These are phyloP conservation scores for Posidonia oceanica DNA, from an alignment of 116 monocot genomes.

Conservation along the genomic window DNA sequence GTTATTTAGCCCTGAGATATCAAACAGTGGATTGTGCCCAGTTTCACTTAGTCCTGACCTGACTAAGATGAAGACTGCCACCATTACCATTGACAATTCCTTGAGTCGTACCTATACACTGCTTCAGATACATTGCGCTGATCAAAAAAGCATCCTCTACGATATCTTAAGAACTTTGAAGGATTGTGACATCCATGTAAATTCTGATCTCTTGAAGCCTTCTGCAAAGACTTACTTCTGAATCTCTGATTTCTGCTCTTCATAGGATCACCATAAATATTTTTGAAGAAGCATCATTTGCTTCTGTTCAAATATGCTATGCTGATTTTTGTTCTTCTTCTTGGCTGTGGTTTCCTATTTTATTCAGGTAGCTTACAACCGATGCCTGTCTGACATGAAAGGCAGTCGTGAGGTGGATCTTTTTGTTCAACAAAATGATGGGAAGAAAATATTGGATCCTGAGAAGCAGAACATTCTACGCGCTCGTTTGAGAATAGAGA, in stretches of 20 bases:
- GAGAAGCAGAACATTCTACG: conserved; percentile 57
- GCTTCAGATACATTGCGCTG: conserved; percentile 71
- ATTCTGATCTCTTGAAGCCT: not conserved
- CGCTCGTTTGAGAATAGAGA: conserved; percentile 53
- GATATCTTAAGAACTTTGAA: conserved; percentile 89
- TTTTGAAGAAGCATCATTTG: no score
- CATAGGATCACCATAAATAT: no score
- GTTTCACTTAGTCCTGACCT: conserved; percentile 32
- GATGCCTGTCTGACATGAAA: conserved; percentile 59
- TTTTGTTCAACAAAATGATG: conserved; percentile 69
- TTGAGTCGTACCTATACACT: conserved; percentile 75
- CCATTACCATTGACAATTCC: conserved; percentile 60
- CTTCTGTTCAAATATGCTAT: no score
- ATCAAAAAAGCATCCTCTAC: conserved; percentile 91
- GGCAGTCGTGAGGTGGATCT: conserved; percentile 80
- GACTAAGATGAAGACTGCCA: conserved; percentile 43
- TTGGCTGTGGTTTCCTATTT: not conserved
- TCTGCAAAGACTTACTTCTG: no score
- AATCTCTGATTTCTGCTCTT: no score
- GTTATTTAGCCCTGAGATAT: conserved; percentile 51
- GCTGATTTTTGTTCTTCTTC: not conserved
- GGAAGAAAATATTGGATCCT: conserved; percentile 68
- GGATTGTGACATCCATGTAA: conserved; percentile 72
- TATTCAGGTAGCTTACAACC: conserved; percentile 61
- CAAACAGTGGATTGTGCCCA: conserved; percentile 22